Conservation (phyloP, 257 asterid species). For the Nicotiana tabacum region DNA sequence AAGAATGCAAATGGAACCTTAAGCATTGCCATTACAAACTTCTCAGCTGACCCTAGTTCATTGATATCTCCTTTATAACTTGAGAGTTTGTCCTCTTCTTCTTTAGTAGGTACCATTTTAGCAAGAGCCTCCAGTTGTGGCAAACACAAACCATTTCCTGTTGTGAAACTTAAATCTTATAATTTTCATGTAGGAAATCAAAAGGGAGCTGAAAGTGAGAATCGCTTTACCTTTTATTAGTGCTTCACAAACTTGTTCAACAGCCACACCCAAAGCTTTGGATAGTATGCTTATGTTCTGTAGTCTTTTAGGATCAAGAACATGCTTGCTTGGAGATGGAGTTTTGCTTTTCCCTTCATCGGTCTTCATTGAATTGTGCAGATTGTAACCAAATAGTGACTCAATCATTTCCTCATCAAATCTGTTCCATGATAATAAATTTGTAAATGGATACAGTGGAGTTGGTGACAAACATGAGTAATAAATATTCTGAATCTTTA, state of each 20-base stretch:
- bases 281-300: slow-evolving; percentile 90
- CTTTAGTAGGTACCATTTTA: slow-evolving; percentile 86
- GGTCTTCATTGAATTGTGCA: slow-evolving; percentile 51
- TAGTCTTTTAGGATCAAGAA: slow-evolving; percentile 89
- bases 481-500: neutral
- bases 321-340: slow-evolving; percentile 85
- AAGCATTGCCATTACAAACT: slow-evolving; percentile 67
- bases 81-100: slow-evolving; percentile 69
- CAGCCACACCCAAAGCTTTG: slow-evolving; percentile 68
- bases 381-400: slow-evolving; percentile 82
- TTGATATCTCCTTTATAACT: slow-evolving; percentile 60
- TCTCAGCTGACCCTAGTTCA: slow-evolving; percentile 85
- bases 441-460: slow-evolving; percentile 7
- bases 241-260: slow-evolving; percentile 78
- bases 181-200: neutral
- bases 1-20: slow-evolving; percentile 68
- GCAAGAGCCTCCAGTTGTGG: slow-evolving; percentile 86
- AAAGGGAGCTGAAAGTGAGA: neutral
- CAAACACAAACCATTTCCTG: slow-evolving; percentile 80
- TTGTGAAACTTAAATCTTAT: neutral
- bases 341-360: slow-evolving; percentile 71
- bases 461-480: neutral
- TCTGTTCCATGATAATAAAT: slow-evolving; percentile 28
- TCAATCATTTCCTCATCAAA: slow-evolving; percentile 96
- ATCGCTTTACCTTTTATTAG: slow-evolving; percentile 48